A percentile compares a stretch with the other conserved stretches of the same genome.
Conservation (phyloP, 192 early-diverging fungal species). For the Linnemannia exigua region DNA sequence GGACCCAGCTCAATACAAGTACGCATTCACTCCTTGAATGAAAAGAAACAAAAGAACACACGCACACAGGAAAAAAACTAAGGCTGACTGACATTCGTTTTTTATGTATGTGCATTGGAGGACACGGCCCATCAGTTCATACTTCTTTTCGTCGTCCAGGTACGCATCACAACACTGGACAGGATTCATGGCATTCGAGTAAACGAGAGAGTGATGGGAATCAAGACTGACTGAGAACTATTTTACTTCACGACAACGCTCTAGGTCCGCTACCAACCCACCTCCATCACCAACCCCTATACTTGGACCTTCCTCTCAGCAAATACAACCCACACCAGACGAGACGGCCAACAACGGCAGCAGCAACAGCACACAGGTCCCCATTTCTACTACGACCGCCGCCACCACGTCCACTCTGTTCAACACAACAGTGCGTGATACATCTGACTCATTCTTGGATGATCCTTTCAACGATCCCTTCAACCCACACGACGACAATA, state of each 20-base stretch:
- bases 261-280: neutral
- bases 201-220: neutral
- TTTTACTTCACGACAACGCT: neutral
- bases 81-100: neutral
- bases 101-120: neutral
- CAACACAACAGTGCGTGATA: neutral
- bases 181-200: neutral
- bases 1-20: constrained; percentile 10
- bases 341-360: neutral
- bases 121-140: constrained; percentile 27
- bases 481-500: neutral
- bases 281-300: neutral
- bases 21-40: neutral
- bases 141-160: constrained; percentile 13
- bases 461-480: constrained; percentile 15
- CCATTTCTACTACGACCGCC: neutral
- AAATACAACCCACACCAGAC: neutral
- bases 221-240: neutral
- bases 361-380: neutral
- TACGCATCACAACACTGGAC: neutral
- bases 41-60: neutral
- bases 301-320: neutral
- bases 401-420: neutral
- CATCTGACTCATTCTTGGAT: neutral
- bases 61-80: neutral